Evolutionary conservation across 2,329 filamentous ascomycete genomes (phyloP), one percentile per base, ranked within the genome.

Genomic region (Sporothrix dimorphospora): DNA sequence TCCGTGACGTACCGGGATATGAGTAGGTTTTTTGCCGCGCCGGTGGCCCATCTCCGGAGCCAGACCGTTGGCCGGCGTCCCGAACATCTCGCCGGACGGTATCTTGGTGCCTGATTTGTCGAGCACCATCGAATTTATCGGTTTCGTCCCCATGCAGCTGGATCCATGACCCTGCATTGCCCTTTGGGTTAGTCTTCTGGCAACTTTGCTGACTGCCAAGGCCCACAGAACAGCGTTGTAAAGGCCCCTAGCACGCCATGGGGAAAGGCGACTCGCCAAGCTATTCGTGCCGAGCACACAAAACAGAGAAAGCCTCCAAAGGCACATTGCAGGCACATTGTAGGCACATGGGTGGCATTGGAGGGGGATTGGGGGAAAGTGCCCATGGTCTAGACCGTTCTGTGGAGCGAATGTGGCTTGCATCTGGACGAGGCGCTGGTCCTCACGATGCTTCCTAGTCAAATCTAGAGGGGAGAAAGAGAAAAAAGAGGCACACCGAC

Each of bases 401-500:
- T 42, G 38, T 40, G 34, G 57, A 24, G 57, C 34, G 57, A 24
- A 11, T 63, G 57, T 63, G 57, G 57, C 57, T 61, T 61, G 57
- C 57, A 38, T 61, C 57, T 21, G 34, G 57, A 61, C 57, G 34
- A 16, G 38, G 12, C 34, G 21, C 14, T 42, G 57, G 34, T 24
- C 38, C 38, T 63, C 34, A 42, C 57, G 57, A 42, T 42, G 57
- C 57, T 63, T 42, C 38, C n/a, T 21, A 12, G 40, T 61, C 57
- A 40, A 61, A 61, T 19, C 34, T 6, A 16, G 27, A 55, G 27
- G 12, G 11, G 9, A 30, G 1, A 30, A 61, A 40, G 30, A 8
- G 57, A 40, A 40, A 61, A 61, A 61, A 21, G 19, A 40, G 38
- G 19, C 57, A 61, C 57, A 57, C 55, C 34, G 34, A 21, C 19